Evolutionary conservation across 345 rosid species (phyloP).

Genomic region (Eucalyptus marginata): DNA sequence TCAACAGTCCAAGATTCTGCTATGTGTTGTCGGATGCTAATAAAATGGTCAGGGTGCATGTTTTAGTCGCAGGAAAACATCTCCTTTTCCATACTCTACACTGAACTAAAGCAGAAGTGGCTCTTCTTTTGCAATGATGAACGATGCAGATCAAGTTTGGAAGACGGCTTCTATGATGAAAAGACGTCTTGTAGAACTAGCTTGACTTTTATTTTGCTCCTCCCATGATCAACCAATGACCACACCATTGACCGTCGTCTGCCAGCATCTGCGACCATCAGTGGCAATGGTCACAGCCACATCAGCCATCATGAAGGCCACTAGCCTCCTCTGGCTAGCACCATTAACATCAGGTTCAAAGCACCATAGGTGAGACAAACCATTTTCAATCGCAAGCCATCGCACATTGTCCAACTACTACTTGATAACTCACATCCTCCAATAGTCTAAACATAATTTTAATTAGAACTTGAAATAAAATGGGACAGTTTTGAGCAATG

Average conservation of each 20-base stretch:
- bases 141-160: neutral
- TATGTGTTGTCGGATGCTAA: neutral
- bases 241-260: neutral
- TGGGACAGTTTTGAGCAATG: neutral
- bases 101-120: neutral
- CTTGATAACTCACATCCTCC: neutral
- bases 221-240: neutral
- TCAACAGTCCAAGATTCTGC: neutral
- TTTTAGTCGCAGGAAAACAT: neutral
- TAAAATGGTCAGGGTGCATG: neutral
- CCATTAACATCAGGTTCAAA: neutral
- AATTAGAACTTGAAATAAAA: neutral
- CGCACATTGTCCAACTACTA: neutral
- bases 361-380: neutral
- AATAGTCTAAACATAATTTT: neutral
- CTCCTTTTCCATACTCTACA: neutral
- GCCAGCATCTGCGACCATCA: neutral
- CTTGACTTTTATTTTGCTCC: neutral
- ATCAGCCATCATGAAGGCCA: neutral
- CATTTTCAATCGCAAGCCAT: neutral
- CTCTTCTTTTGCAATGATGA: neutral
- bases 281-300: neutral
- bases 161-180: neutral
- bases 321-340: neutral
- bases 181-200: neutral